A percentile compares a stretch with the other conserved stretches of the same genome.
These are phyloP conservation scores for Backusella mclennaniae DNA, from an alignment of 192 early-diverging fungal species.

Conservation along the genomic window DNA sequence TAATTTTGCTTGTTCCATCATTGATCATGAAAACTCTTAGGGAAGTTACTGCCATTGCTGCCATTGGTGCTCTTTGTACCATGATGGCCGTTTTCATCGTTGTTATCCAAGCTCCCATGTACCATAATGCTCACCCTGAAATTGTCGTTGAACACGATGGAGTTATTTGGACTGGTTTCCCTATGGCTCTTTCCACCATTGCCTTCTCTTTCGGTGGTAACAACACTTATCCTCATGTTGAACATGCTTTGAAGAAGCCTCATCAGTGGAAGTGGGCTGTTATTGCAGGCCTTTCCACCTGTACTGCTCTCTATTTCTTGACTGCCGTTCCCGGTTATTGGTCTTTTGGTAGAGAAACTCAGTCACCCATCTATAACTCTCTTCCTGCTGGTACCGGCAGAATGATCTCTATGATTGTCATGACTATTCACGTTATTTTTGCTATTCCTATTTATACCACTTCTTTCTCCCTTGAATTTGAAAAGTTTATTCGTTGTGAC, in stretches of 20 bases:
- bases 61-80: constrained; percentile 78
- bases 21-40: constrained; percentile 71
- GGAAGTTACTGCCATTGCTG: constrained; percentile 73
- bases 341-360: constrained; percentile 66
- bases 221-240: constrained; percentile 83
- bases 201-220: constrained; percentile 84
- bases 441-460: constrained; percentile 79
- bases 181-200: constrained; percentile 76
- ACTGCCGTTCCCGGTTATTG: constrained; percentile 73
- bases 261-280: constrained; percentile 70
- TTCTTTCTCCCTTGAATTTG: constrained; percentile 74
- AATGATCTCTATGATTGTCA: constrained; percentile 66
- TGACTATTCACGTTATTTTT: constrained; percentile 81
- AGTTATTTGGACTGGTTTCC: constrained; percentile 69
- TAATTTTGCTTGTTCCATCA: constrained; percentile 68
- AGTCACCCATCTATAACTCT: constrained; percentile 73
- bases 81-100: constrained; percentile 72
- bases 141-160: constrained; percentile 40
- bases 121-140: constrained; percentile 40
- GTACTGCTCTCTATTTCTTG: constrained; percentile 69
- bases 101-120: constrained; percentile 59
- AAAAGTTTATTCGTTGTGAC: constrained; percentile 56
- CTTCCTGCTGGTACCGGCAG: constrained; percentile 62
- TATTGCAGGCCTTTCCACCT: constrained; percentile 59
- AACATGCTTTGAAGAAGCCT: constrained; percentile 75